phyloP scores from a whole-genome alignment of 352 stramenopile genomes.

The Globisporangium yorkense region DNA sequence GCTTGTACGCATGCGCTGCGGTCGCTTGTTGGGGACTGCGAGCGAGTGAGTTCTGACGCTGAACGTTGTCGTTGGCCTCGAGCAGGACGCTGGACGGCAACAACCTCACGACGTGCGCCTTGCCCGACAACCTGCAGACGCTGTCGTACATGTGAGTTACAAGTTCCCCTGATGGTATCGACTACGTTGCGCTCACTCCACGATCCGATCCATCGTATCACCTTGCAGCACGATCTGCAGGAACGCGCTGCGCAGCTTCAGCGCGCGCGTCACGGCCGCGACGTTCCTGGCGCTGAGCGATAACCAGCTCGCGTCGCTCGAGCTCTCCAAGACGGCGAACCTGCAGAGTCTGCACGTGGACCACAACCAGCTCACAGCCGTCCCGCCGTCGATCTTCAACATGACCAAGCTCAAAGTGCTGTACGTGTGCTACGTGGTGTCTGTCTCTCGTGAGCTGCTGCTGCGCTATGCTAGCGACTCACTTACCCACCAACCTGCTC shows the following conservation, averaged over 20 bases:
- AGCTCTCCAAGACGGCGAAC: constrained; percentile 1
- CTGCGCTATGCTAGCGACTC: too few species aligned
- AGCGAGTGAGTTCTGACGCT: too few species aligned
- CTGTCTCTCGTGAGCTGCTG: too few species aligned
- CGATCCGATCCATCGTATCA: neutral
- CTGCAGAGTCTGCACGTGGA: constrained; percentile 1
- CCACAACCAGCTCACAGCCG: neutral
- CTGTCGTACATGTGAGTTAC: constrained; percentile 4
- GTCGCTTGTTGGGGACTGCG: too few species aligned
- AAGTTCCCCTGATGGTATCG: too few species aligned
- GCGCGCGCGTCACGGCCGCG: neutral
- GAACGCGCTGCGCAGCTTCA: constrained; percentile 4
- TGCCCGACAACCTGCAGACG: constrained; percentile 8
- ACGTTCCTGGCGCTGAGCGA: neutral
- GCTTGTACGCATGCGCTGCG: too few species aligned
- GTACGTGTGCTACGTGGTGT: neutral
- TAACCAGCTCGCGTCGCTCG: constrained; percentile 2
- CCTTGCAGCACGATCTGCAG: neutral
- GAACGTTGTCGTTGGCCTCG: too few species aligned
- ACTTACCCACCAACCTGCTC: neutral
- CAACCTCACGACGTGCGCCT: neutral
- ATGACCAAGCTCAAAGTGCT: constrained; percentile 1
- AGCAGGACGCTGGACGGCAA: constrained; percentile 1
- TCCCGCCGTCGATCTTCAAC: constrained; percentile 5
- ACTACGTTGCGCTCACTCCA: too few species aligned